A percentile compares a stretch with the other conserved stretches of the same genome.
These are phyloP conservation scores for Bifiguratus adelaidae DNA, from an alignment of 192 early-diverging fungal species.

Conservation along the genomic window DNA sequence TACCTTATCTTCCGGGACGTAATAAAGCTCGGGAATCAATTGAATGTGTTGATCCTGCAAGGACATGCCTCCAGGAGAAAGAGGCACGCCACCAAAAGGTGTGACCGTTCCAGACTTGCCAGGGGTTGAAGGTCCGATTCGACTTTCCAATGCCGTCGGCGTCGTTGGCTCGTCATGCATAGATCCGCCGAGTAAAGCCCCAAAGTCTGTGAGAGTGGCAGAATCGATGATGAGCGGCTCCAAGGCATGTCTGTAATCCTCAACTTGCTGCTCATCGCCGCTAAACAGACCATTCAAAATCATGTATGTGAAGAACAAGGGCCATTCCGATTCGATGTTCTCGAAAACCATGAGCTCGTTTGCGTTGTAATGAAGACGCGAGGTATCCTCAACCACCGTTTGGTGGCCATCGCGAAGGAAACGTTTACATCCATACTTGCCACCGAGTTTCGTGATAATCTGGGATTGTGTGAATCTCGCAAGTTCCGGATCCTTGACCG, in stretches of 20 bases:
- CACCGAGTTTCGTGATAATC: constrained; percentile 72
- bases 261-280: constrained; percentile 48
- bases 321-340: constrained; percentile 83
- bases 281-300: constrained; percentile 73
- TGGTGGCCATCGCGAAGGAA: constrained; percentile 86
- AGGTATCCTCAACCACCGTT: constrained; percentile 62
- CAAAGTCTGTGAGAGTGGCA: constrained; percentile 34
- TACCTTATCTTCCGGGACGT: constrained; percentile 63
- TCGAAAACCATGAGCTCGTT: constrained; percentile 78
- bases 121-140: constrained; percentile 7
- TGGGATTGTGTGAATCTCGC: constrained; percentile 56
- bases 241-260: constrained; percentile 59
- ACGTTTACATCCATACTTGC: constrained; percentile 73
- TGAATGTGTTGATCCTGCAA: constrained; percentile 25
- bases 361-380: constrained; percentile 70
- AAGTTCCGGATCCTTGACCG: constrained; percentile 55
- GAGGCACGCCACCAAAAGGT: not conserved
- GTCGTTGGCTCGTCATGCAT: constrained; percentile 22
- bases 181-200: constrained; percentile 20
- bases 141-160: constrained; percentile 11
- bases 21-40: constrained; percentile 67
- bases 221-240: constrained; percentile 65
- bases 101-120: not conserved
- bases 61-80: not conserved
- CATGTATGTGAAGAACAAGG: constrained; percentile 82